Base-by-base conservation (phyloP, 148 eudicot species). In the Rhododendron ovatum region DNA sequence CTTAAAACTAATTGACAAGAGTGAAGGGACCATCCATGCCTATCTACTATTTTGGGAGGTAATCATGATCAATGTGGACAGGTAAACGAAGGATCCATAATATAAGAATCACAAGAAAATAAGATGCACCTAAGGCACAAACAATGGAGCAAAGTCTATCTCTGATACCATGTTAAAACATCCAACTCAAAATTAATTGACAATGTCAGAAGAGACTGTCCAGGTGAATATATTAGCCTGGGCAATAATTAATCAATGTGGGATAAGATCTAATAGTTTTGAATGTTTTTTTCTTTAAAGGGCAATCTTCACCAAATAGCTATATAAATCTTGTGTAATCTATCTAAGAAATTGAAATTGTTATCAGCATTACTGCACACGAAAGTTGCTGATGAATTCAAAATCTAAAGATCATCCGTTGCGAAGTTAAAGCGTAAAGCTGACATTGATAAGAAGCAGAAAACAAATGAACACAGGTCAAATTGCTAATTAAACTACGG, bases 401-500 rank as follows among this genome's bases (percentile, higher is more conserved):
- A 50, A 55, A 35, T 24, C 35, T 33, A 20, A 75, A 74, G 33
- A 61, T 53, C 82, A 55, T 55, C 47, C 22, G 24, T 13, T 9
- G 39, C 20, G 18, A 75, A 84, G 50, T 53, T 76, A 69, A 75
- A 35, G 50, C 15, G 26, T 45, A 76, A 84, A 53, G 50, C 73
- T 55, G 51, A 55, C 28, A 53, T 30, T 76, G 2, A 51, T 7
- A 37, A 37, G 24, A 26, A 45, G 50, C 24, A 39, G 12, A 73
- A 83, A 88, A 82, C 78, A 63, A 82, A 82, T 65, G 7, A 69
- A 48, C 86, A 83, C 30, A 86, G 76, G 45, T 24, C 71, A 55
- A 61, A 63, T 30, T 26, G 11, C 78, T 69, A 82, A 18, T 82
- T 45, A 82, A 67, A 69, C 55, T 61, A 79, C 18, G 51, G 83